Conservation (phyloP, 2,329 filamentous ascomycete species). For the Cladosporium sphaerospermum region DNA sequence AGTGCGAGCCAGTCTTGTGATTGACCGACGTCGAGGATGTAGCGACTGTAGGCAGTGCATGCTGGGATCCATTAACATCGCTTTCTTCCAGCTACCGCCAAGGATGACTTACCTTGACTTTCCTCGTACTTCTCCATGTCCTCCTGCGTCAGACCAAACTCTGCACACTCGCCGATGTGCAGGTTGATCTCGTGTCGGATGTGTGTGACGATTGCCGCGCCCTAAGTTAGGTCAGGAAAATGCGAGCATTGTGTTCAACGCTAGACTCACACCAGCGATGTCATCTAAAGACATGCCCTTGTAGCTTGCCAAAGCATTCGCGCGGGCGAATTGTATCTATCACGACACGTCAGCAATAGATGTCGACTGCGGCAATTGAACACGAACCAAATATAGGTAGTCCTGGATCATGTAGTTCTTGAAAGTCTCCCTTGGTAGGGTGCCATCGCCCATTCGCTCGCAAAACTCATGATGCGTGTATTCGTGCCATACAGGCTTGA, state of each 20-base stretch:
- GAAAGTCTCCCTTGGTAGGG: constrained; percentile 68
- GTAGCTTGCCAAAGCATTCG: constrained; percentile 78
- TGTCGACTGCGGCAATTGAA: neutral
- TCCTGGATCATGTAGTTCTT: constrained; percentile 88
- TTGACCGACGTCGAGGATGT: constrained; percentile 81
- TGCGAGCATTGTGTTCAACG: neutral
- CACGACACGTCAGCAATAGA: constrained; percentile 35
- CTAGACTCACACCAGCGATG: constrained; percentile 57
- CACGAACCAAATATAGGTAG: constrained; percentile 66
- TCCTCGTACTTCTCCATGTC: constrained; percentile 71
- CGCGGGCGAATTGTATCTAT: constrained; percentile 71
- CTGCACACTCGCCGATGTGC: constrained; percentile 74
- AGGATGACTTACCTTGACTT: constrained; percentile 53
- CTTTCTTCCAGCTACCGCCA: neutral
- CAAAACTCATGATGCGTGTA: constrained; percentile 84
- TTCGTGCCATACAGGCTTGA: constrained; percentile 65
- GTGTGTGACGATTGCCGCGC: constrained; percentile 65
- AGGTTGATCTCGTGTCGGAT: constrained; percentile 74
- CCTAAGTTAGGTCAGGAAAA: constrained; percentile 34
- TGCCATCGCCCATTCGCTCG: constrained; percentile 66
- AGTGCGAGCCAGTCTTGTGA: constrained; percentile 83
- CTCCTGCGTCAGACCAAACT: constrained; percentile 67
- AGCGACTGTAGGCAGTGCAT: constrained; percentile 74
- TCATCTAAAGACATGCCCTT: constrained; percentile 70
- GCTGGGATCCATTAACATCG: constrained; percentile 36